phyloP scores from a whole-genome alignment of 2,329 filamentous ascomycete genomes.

The Diaporthe capsici region DNA sequence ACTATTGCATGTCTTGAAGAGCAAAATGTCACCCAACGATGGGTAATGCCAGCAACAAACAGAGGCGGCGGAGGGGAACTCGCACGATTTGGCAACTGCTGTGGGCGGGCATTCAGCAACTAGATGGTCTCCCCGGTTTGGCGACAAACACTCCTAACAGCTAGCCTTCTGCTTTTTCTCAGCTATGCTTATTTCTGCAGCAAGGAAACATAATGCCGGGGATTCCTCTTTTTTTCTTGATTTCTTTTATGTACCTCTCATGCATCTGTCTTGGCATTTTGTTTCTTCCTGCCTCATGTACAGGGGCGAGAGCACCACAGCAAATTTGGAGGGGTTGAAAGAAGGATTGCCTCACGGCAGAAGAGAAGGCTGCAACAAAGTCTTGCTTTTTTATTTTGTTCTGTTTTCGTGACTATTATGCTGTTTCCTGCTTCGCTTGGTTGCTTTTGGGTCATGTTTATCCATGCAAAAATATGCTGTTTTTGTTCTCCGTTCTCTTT shows the following conservation, averaged over 20 bases:
- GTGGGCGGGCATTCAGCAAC: conserved; percentile 24
- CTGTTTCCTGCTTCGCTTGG: not conserved
- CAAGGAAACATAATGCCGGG: conserved; percentile 69
- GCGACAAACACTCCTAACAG: conserved; percentile 26
- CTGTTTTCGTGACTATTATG: conserved; percentile 3
- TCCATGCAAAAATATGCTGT: conserved; percentile 1
- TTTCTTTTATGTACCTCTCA: conserved; percentile 6
- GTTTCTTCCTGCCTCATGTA: conserved; percentile 41
- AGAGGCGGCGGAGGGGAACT: not conserved
- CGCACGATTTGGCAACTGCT: conserved; percentile 17
- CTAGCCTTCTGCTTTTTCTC: conserved; percentile 24
- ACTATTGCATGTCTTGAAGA: conserved; percentile 14
- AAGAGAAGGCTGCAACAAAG: conserved; percentile 26
- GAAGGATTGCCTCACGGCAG: conserved; percentile 57
- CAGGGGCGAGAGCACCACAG: conserved; percentile 22
- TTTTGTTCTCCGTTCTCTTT: not conserved
- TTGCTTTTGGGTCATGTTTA: not conserved
- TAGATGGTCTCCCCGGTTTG: conserved; percentile 36
- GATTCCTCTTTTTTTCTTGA: conserved; percentile 47
- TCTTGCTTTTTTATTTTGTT: conserved; percentile 3
- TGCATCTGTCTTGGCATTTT: conserved; percentile 32
- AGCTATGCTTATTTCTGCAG: conserved; percentile 48
- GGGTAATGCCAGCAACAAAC: not conserved
- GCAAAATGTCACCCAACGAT: conserved; percentile 14
- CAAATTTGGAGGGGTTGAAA: conserved; percentile 37